phyloP scores from a whole-genome alignment of 495 filamentous ascomycete species.

The Aspergillus avenaceus region DNA sequence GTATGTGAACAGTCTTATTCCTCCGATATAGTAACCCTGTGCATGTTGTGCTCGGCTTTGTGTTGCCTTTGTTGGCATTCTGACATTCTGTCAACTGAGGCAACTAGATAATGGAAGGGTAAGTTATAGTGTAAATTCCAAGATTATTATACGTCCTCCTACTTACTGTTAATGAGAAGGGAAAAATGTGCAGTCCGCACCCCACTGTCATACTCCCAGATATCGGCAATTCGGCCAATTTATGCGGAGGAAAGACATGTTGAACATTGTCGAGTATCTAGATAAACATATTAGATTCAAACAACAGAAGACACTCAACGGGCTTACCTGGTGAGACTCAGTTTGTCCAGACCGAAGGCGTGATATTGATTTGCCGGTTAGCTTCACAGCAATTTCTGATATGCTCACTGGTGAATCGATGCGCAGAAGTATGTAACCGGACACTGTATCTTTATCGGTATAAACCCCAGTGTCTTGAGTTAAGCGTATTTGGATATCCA shows the following conservation, averaged over 20 bases:
- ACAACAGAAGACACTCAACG: too few relatives aligned
- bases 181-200: conserved; percentile 2
- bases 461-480: neutral
- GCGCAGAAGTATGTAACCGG: neutral
- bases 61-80: neutral
- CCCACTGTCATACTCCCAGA: conserved; percentile 1
- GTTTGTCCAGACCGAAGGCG: neutral
- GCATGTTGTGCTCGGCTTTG: neutral
- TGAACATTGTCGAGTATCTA: neutral
- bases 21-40: neutral
- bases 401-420: neutral
- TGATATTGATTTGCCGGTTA: conserved; percentile 5
- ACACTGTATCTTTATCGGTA: conserved; percentile 4
- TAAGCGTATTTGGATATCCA: conserved; percentile 4
- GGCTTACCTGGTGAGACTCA: conserved; percentile 8
- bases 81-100: conserved; percentile 9
- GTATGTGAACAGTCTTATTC: neutral
- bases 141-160: neutral
- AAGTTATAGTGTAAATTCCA: neutral
- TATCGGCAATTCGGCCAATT: neutral
- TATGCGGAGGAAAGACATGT: conserved; percentile 6
- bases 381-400: conserved; percentile 5
- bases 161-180: conserved; percentile 8
- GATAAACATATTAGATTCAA: neutral
- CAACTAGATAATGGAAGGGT: neutral